Conservation (phyloP, 1,139 yeast genomes). For the Taphrina populina region DNA sequence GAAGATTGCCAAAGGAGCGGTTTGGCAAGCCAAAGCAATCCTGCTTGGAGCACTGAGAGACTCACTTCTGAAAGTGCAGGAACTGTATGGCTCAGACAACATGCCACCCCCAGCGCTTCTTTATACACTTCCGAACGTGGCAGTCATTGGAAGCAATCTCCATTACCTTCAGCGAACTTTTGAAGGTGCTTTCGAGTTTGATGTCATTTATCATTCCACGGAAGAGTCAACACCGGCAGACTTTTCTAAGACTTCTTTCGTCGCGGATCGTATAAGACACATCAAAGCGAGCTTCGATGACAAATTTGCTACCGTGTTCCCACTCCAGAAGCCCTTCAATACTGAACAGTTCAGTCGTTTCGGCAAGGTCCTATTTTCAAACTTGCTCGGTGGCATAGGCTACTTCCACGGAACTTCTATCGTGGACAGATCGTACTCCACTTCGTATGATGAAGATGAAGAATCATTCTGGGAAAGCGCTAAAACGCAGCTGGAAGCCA, state of each 20-base stretch:
- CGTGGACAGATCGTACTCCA: constrained; percentile 69
- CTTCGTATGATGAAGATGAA: constrained; percentile 59
- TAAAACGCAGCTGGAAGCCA: constrained; percentile 38
- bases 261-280: constrained; percentile 37
- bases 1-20: constrained; percentile 66
- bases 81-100: constrained; percentile 45
- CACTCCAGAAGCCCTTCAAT: constrained; percentile 58
- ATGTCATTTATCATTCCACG: constrained; percentile 56
- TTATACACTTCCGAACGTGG: constrained; percentile 60
- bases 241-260: neutral
- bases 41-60: constrained; percentile 70
- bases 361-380: constrained; percentile 77
- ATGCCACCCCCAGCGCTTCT: constrained; percentile 47
- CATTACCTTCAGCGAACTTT: constrained; percentile 77
- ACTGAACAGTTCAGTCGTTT: constrained; percentile 53
- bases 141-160: constrained; percentile 67
- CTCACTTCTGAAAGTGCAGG: constrained; percentile 55
- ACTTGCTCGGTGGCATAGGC: constrained; percentile 84
- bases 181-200: constrained; percentile 71
- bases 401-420: constrained; percentile 84
- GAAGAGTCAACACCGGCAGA: neutral
- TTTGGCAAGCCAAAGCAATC: constrained; percentile 80
- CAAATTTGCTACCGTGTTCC: constrained; percentile 59
- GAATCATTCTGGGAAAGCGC: constrained; percentile 45
- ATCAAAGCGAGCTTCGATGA: constrained; percentile 48